phyloP scores from a whole-genome alignment of 305 asterid species.

The Fraxinus platypoda region DNA sequence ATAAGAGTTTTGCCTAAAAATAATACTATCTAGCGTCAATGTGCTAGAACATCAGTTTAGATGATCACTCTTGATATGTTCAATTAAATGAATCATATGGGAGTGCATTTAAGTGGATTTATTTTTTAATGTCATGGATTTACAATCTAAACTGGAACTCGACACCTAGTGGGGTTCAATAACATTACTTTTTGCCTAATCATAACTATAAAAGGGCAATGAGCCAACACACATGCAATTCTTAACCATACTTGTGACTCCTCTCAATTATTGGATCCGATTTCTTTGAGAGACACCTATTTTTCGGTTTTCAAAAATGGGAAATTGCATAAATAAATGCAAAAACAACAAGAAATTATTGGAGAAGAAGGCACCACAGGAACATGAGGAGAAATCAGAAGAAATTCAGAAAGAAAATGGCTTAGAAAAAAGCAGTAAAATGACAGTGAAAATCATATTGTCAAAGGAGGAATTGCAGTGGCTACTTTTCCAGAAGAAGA shows the following conservation, averaged over 20 bases:
- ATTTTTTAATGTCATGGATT: no score
- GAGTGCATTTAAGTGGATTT: no score
- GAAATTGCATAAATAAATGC: background rate
- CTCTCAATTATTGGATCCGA: background rate
- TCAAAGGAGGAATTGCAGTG: conserved; percentile 9
- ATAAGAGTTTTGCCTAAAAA: no score
- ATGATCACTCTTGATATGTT: no score
- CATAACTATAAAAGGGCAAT: background rate
- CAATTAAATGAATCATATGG: no score
- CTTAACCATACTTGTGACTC: background rate
- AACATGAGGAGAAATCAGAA: background rate
- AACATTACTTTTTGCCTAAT: background rate
- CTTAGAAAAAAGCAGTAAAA: background rate
- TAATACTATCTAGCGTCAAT: no score
- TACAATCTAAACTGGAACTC: no score
- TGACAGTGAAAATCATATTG: background rate
- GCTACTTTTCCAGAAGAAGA: background rate
- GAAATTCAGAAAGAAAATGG: background rate
- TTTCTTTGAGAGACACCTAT: background rate
- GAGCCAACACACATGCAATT: conserved; percentile 17
- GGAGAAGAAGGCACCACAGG: background rate
- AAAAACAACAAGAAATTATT: background rate
- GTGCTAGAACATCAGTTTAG: no score
- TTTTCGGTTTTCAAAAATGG: background rate
- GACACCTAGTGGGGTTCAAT: background rate